Evolutionary conservation across 371 early-diverging fungal species (phyloP).

Genomic region (Mortierella sp.): DNA sequence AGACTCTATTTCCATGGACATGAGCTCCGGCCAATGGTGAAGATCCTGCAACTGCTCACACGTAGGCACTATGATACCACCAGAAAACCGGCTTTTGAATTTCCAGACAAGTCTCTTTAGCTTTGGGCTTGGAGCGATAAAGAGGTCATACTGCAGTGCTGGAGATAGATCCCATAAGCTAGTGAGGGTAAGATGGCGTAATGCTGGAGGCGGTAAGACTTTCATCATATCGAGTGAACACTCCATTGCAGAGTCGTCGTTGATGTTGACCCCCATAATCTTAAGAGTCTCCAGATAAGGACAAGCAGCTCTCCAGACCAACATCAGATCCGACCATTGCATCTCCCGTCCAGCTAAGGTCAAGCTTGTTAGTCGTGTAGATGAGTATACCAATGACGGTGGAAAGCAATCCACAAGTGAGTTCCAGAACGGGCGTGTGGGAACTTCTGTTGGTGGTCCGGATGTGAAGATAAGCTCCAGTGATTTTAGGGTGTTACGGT

Average conservation of each 20-base stretch:
- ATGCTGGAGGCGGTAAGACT: too few species aligned
- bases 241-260: too few species aligned
- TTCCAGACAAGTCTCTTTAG: conserved; percentile 11
- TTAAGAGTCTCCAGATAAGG: neutral
- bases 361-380: neutral
- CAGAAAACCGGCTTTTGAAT: neutral
- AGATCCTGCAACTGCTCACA: neutral
- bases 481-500: neutral
- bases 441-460: neutral
- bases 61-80: too few species aligned
- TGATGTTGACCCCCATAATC: neutral
- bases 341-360: conserved; percentile 2
- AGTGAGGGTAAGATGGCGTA: neutral
- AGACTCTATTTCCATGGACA: neutral
- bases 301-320: conserved; percentile 14
- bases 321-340: neutral
- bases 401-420: neutral
- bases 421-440: neutral
- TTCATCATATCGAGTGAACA: too few species aligned
- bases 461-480: neutral
- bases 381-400: neutral
- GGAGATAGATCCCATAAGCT: conserved; percentile 4
- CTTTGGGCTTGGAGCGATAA: conserved; percentile 5
- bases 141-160: neutral
- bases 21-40: conserved; percentile 8